Evolutionary conservation across 2,329 filamentous ascomycete species (phyloP).

Genomic region (Madurella mycetomatis): DNA sequence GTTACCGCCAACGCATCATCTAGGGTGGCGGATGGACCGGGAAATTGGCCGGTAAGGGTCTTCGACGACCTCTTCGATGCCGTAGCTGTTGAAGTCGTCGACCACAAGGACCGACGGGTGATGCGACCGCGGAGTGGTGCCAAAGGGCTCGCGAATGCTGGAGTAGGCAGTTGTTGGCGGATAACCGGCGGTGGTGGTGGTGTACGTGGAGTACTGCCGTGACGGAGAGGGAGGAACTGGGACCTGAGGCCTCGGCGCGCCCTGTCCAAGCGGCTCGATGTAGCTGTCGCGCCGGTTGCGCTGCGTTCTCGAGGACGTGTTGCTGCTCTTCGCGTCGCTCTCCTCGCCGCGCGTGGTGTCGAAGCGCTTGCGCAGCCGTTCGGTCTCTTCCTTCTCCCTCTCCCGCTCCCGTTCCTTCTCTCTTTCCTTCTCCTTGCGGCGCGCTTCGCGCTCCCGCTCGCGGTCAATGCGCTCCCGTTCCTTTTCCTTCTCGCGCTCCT

Average conservation of each 20-base stretch:
- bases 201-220: slow-evolving; percentile 12
- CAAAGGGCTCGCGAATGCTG: slow-evolving; percentile 20
- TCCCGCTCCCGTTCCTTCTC: slow-evolving; percentile 12
- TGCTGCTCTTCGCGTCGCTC: slow-evolving; percentile 28
- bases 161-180: slow-evolving; percentile 12
- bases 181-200: slow-evolving; percentile 10
- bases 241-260: slow-evolving; percentile 18
- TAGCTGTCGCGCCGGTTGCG: slow-evolving; percentile 28
- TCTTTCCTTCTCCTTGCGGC: slow-evolving; percentile 16
- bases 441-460: slow-evolving; percentile 13
- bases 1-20: slow-evolving; percentile 10
- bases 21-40: slow-evolving; percentile 13
- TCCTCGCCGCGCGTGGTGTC: slow-evolving; percentile 24
- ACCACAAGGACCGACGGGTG: slow-evolving; percentile 23
- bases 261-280: slow-evolving; percentile 29
- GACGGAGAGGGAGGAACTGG: slow-evolving; percentile 15
- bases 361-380: slow-evolving; percentile 31
- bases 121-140: slow-evolving; percentile 17
- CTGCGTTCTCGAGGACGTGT: slow-evolving; percentile 20
- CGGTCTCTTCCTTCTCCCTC: slow-evolving; percentile 18
- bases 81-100: slow-evolving; percentile 14
- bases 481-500: slow-evolving; percentile 18
- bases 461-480: slow-evolving; percentile 11
- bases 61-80: slow-evolving; percentile 15
- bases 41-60: slow-evolving; percentile 19